A percentile compares a stretch with the other conserved stretches of the same genome.
phyloP scores from a whole-genome alignment of 257 asterid species.

The Salvia miltiorrhiza region DNA sequence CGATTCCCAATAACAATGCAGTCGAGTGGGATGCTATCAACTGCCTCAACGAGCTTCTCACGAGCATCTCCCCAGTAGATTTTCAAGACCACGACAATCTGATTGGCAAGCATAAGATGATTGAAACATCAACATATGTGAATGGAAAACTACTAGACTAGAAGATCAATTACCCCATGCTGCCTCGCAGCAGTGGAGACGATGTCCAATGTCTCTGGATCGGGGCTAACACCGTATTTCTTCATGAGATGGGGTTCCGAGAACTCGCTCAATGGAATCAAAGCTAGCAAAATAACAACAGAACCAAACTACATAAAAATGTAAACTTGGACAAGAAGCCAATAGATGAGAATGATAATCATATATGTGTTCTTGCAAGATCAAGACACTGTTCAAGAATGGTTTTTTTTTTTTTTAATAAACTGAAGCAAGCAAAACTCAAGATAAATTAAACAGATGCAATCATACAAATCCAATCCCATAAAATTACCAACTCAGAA shows the following conservation, averaged over 20 bases:
- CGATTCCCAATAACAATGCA: slow-evolving; percentile 75
- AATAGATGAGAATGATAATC: neutral
- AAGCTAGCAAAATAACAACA: slow-evolving; percentile 43
- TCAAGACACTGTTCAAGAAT: neutral
- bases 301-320: neutral
- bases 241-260: slow-evolving; percentile 50
- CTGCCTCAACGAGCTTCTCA: slow-evolving; percentile 72
- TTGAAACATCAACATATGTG: neutral
- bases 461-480: neutral
- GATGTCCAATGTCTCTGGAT: slow-evolving; percentile 70
- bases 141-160: neutral
- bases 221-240: slow-evolving; percentile 68
- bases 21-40: slow-evolving; percentile 67
- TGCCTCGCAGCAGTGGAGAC: slow-evolving; percentile 56
- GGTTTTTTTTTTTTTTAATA: no score
- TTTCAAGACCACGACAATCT: slow-evolving; percentile 69
- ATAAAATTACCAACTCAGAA: neutral
- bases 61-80: slow-evolving; percentile 94
- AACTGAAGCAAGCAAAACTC: neutral
- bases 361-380: neutral
- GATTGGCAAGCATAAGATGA: slow-evolving; percentile 18
- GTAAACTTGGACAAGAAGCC: neutral
- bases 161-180: slow-evolving; percentile 53
- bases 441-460: neutral
- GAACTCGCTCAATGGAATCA: slow-evolving; percentile 71